Evolutionary conservation across 768 basidiomycete species (phyloP).

Genomic region (Tricholoma saponaceum): DNA sequence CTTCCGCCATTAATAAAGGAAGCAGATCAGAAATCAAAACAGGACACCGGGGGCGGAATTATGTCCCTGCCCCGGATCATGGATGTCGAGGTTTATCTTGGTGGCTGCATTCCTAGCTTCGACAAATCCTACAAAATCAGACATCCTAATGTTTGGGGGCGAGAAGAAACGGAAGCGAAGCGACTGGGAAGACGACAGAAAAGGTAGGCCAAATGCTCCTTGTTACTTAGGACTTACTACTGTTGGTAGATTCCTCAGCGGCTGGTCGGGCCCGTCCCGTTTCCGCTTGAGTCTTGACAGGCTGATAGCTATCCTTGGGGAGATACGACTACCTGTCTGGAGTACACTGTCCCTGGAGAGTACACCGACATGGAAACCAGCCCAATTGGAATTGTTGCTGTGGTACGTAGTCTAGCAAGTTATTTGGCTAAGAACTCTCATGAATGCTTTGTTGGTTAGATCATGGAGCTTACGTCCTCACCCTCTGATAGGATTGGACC

Average conservation of each 20-base stretch:
- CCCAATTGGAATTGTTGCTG: constrained; percentile 53
- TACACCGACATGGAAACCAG: constrained; percentile 72
- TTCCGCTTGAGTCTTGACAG: constrained; percentile 81
- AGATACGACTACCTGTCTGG: constrained; percentile 36
- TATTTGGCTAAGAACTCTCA: not conserved
- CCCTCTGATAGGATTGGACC: constrained; percentile 58
- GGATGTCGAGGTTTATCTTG: constrained; percentile 71
- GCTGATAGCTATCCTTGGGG: constrained; percentile 74
- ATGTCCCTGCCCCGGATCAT: constrained; percentile 51
- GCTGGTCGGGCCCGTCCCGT: constrained; percentile 74
- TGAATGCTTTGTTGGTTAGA: constrained; percentile 32
- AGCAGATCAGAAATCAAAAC: not conserved
- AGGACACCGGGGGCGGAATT: constrained; percentile 17
- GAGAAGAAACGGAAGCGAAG: constrained; percentile 58
- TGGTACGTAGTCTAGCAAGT: constrained; percentile 37
- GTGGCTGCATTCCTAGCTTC: constrained; percentile 80
- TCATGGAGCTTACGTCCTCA: constrained; percentile 60
- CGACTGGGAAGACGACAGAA: constrained; percentile 30
- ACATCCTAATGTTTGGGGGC: constrained; percentile 80
- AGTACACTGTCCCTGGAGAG: constrained; percentile 60
- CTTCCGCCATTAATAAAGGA: constrained; percentile 14
- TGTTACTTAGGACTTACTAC: not conserved
- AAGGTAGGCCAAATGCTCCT: constrained; percentile 28
- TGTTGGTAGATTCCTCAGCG: constrained; percentile 60
- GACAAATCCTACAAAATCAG: constrained; percentile 78